These are phyloP conservation scores for Trichoderma parareesei DNA, from an alignment of 495 filamentous ascomycete species.

Conservation along the genomic window DNA sequence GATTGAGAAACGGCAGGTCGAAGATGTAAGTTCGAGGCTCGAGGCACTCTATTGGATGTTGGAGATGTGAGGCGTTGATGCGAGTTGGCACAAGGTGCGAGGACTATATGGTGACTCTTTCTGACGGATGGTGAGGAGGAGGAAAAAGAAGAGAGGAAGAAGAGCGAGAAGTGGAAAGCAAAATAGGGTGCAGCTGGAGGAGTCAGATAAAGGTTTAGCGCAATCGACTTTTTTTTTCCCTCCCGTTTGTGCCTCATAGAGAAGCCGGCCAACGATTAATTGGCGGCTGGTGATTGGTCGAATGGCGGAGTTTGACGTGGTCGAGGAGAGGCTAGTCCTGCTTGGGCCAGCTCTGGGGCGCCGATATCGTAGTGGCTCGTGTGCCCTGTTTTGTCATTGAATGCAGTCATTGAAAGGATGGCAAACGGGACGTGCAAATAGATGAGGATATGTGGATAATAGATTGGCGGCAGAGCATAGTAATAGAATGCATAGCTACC, in stretches of 20 bases:
- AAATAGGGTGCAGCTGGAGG: slow-evolving; percentile 6
- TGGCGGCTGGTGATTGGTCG: not conserved
- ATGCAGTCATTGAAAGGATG: slow-evolving; percentile 9
- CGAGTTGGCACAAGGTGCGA: not conserved
- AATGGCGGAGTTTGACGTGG: not conserved
- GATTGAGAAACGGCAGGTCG: slow-evolving; percentile 15
- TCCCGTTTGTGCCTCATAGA: not conserved
- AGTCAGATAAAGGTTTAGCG: not conserved
- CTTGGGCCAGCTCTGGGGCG: slow-evolving; percentile 5
- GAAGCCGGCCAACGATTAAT: not conserved
- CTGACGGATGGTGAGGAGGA: slow-evolving; percentile 11
- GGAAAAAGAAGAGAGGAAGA: slow-evolving; percentile 18
- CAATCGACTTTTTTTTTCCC: not conserved
- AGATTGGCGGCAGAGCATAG: too few relatives aligned
- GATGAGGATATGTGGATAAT: too few relatives aligned
- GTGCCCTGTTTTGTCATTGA: slow-evolving; percentile 5
- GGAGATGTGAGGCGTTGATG: not conserved
- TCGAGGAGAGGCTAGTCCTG: not conserved
- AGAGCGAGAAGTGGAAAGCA: slow-evolving; percentile 12
- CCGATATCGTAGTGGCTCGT: slow-evolving; percentile 4
- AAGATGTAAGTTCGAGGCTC: slow-evolving; percentile 12
- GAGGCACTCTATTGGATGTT: slow-evolving; percentile 16
- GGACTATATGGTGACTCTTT: slow-evolving; percentile 10
- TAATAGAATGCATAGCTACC: too few relatives aligned
- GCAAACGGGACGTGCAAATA: not conserved